phyloP scores from a whole-genome alignment of 305 asterid species.

The Rubia tinctorum region DNA sequence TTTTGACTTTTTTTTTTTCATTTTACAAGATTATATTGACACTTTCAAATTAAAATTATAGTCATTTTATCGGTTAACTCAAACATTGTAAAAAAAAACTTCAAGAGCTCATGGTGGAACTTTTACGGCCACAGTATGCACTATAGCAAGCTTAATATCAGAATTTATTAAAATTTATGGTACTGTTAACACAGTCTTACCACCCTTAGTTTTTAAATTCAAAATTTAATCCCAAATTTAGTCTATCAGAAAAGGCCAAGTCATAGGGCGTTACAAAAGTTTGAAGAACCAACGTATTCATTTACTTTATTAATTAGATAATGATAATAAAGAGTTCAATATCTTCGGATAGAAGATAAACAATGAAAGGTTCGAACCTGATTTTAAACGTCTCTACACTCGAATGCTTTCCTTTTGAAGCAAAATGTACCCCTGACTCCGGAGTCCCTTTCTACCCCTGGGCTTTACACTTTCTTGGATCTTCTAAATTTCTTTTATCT shows the following conservation, averaged over 20 bases:
- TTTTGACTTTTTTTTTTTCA: too few relatives aligned
- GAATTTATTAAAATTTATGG: too few relatives aligned
- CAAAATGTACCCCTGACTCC: not conserved
- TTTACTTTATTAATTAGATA: not conserved
- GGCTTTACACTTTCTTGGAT: not conserved
- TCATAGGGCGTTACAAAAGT: not conserved
- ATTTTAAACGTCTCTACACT: not conserved
- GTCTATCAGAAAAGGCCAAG: not conserved
- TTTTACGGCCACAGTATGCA: too few relatives aligned
- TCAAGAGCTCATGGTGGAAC: too few relatives aligned
- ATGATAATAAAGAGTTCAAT: not conserved
- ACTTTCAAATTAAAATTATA: too few relatives aligned
- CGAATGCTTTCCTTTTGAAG: not conserved
- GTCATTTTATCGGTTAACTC: too few relatives aligned
- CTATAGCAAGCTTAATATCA: too few relatives aligned
- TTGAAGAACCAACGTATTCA: not conserved
- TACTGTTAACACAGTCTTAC: not conserved
- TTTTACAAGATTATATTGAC: too few relatives aligned
- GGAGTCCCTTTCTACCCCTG: too few relatives aligned
- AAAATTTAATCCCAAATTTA: not conserved
- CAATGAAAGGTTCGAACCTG: not conserved
- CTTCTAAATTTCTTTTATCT: too few relatives aligned
- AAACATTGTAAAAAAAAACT: too few relatives aligned
- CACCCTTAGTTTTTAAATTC: not conserved
- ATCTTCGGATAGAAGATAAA: not conserved